These are phyloP conservation scores for Fusarium sp. DNA, from an alignment of 2,329 filamentous ascomycete genomes.

Conservation along the genomic window DNA sequence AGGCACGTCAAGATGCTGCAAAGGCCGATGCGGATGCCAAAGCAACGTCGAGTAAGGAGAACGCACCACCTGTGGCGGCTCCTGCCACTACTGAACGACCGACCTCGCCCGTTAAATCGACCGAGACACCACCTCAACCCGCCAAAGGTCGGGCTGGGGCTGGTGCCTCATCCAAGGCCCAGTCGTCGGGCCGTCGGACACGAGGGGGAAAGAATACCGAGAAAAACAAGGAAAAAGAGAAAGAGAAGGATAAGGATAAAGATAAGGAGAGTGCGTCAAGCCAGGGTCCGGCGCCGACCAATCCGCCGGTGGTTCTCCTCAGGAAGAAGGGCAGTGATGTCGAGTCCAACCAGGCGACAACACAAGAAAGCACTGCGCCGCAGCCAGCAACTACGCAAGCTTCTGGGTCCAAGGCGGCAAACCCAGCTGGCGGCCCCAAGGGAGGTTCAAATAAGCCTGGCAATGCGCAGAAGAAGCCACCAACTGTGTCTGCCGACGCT, in stretches of 20 bases:
- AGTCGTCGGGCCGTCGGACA: slow-evolving; percentile 49
- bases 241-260: slow-evolving; percentile 45
- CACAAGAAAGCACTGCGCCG: slow-evolving; percentile 48
- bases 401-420: slow-evolving; percentile 47
- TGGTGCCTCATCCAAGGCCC: slow-evolving; percentile 47
- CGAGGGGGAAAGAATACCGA: slow-evolving; percentile 58
- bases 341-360: slow-evolving; percentile 40
- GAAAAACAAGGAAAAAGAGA: slow-evolving; percentile 56
- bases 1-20: slow-evolving; percentile 71
- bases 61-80: slow-evolving; percentile 23
- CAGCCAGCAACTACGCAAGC: slow-evolving; percentile 49
- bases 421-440: slow-evolving; percentile 38
- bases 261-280: slow-evolving; percentile 38
- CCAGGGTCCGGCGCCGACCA: slow-evolving; percentile 44
- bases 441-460: slow-evolving; percentile 44
- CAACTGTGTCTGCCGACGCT: slow-evolving; percentile 58
- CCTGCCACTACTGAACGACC: slow-evolving; percentile 38
- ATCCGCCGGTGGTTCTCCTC: slow-evolving; percentile 59
- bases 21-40: slow-evolving; percentile 69
- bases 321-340: slow-evolving; percentile 56
- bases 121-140: slow-evolving; percentile 33
- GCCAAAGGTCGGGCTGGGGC: slow-evolving; percentile 44
- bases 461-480: slow-evolving; percentile 54
- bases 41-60: slow-evolving; percentile 54
- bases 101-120: slow-evolving; percentile 38